Percentiles rank a stretch among this genome's conserved stretches.
These are phyloP conservation scores for Nicotiana tomentosiformis DNA, from an alignment of 257 asterid genomes.

Conservation along the genomic window DNA sequence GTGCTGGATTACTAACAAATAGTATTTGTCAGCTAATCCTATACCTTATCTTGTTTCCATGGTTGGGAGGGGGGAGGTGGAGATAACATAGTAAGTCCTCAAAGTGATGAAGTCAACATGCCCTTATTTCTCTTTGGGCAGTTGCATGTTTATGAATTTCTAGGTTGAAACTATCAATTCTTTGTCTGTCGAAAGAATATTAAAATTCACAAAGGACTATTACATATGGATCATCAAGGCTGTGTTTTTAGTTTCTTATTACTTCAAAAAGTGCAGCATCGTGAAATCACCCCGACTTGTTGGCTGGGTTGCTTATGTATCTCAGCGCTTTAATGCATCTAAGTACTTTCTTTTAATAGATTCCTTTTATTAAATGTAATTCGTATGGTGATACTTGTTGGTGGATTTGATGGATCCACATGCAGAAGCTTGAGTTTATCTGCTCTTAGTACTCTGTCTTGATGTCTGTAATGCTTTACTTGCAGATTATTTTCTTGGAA, in stretches of 20 bases:
- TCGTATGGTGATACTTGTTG: not conserved
- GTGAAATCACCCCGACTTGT: not conserved
- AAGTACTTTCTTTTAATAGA: not conserved
- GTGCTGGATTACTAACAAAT: not conserved
- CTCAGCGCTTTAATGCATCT: not conserved
- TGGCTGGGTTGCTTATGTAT: not conserved
- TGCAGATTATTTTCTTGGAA: conserved; percentile 90
- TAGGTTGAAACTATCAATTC: not conserved
- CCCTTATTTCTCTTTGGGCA: not conserved
- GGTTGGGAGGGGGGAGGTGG: not conserved
- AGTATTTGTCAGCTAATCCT: not conserved
- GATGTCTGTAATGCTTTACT: conserved; percentile 12
- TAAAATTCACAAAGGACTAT: not conserved
- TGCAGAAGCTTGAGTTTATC: not conserved
- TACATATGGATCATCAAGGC: not conserved
- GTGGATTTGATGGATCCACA: not conserved
- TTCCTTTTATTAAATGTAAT: not conserved
- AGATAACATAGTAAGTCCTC: not conserved
- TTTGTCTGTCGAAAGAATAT: no score
- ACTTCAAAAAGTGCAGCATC: not conserved
- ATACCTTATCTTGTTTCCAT: not conserved
- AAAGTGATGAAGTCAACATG: not conserved
- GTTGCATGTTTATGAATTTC: not conserved
- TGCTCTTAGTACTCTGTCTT: conserved; percentile 5
- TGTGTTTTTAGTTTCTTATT: not conserved